Base-by-base conservation (phyloP, 2,329 filamentous ascomycete species). In the Ophioceras dolichostomum region DNA sequence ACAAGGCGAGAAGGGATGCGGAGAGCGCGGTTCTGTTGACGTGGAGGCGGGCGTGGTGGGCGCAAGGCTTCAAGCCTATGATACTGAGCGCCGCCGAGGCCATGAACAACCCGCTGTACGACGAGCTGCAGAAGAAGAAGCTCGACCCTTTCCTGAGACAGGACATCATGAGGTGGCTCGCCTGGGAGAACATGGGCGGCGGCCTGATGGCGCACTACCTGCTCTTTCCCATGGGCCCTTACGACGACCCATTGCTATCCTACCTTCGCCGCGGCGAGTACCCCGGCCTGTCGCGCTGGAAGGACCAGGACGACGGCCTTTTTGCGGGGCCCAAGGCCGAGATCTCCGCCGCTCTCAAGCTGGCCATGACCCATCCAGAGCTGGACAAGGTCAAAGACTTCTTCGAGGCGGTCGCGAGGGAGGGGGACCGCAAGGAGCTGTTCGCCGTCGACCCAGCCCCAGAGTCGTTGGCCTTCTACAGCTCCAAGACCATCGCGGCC, bases 21-120 rank as follows among this genome's bases (percentile, higher is more conserved):
- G 84, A 95, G 54, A 80, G 80, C 51, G 73, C 79, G 41, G 62
- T 96, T 41, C 68, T 96, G 34, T 64, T 94, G 40, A 81, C 83
- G 37, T 96, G 91, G 91, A 74, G 88, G 42, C 74, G 86, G 32
- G 88, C 89, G 3, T 96, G 89, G 87, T 96, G 86, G 84, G 86
- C 88, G 0, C 78, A 93, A 50, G 91, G 89, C 10, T 95, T 96
- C 61, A 77, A 70, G 43, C 89, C 91, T 0, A 68, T 91, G 7
- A 82, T 96, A 29, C 60, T 96, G 39, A 79, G 83, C 36, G 72
- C 76, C 13, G 76, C 73, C 1, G 89, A 96, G 54, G 87, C 88
- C 14, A 82, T 79, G 67, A 78, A 77, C 51, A 91, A 94, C 52
- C 83, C 83, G 1, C 60, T 83, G 16, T 94, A 89, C 54, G 68